phyloP scores from a whole-genome alignment of 2,329 filamentous ascomycete genomes.

The Alternaria panax region DNA sequence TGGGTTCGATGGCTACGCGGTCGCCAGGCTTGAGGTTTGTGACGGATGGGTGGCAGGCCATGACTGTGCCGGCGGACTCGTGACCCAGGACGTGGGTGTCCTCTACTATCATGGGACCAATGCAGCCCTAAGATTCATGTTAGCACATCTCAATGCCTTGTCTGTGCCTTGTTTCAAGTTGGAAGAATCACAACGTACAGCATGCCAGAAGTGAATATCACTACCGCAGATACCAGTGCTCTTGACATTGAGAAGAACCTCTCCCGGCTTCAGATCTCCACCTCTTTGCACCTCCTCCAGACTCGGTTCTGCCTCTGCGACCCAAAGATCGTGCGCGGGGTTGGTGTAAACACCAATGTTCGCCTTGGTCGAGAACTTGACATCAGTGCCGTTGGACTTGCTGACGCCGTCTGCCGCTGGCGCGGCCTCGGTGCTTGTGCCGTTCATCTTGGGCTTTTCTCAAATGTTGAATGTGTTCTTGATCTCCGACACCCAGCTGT shows the following conservation, averaged over 20 bases:
- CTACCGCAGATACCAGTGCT: constrained; percentile 97
- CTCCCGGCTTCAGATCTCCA: constrained; percentile 75
- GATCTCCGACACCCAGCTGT: constrained; percentile 4
- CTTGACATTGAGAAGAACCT: constrained; percentile 88
- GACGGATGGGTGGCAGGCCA: constrained; percentile 83
- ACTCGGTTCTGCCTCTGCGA: constrained; percentile 78
- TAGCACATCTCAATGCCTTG: not conserved
- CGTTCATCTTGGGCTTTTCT: constrained; percentile 4
- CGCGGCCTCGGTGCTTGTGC: constrained; percentile 8
- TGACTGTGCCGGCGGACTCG: constrained; percentile 83
- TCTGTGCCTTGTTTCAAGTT: not conserved
- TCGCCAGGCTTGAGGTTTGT: constrained; percentile 81
- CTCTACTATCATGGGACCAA: constrained; percentile 92
- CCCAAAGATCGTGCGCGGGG: constrained; percentile 89
- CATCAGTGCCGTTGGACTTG: constrained; percentile 37
- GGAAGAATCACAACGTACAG: constrained; percentile 54
- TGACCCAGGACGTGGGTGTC: constrained; percentile 92
- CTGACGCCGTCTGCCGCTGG: constrained; percentile 1
- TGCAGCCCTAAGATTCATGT: constrained; percentile 65
- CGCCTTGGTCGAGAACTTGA: constrained; percentile 67
- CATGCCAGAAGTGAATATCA: constrained; percentile 97
- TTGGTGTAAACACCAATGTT: constrained; percentile 98
- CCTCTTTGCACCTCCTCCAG: constrained; percentile 75
- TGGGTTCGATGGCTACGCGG: constrained; percentile 91
- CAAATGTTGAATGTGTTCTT: not conserved